phyloP scores from a whole-genome alignment of 2,329 filamentous ascomycete species.

The Neofusicoccum parvum region DNA sequence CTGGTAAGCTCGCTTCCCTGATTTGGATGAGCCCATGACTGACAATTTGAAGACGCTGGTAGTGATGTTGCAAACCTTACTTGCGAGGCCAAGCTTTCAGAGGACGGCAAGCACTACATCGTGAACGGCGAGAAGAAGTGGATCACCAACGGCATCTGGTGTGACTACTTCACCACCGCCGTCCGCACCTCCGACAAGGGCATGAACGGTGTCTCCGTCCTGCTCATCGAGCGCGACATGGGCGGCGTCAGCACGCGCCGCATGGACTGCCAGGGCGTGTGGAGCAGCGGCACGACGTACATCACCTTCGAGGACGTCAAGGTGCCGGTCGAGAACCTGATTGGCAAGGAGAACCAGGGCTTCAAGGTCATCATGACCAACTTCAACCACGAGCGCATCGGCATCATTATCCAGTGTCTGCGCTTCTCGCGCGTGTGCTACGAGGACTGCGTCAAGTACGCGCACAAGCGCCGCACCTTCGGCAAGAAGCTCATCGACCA shows the following conservation, averaged over 20 bases:
- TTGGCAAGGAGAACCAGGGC: conserved; percentile 97
- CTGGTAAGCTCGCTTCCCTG: conserved; percentile 32
- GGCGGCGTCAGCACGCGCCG: conserved; percentile 88
- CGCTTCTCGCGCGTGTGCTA: conserved; percentile 96
- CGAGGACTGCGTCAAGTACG: conserved; percentile 95
- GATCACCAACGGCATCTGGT: conserved; percentile 98
- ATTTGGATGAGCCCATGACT: conserved; percentile 23
- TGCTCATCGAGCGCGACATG: conserved; percentile 84
- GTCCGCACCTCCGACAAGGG: conserved; percentile 86
- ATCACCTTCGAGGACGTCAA: conserved; percentile 99
- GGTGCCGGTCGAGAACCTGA: conserved; percentile 97
- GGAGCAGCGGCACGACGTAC: conserved; percentile 93
- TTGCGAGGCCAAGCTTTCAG: conserved; percentile 91
- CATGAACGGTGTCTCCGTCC: conserved; percentile 89
- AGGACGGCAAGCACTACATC: conserved; percentile 98
- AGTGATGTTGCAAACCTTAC: conserved; percentile 93
- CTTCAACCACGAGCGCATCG: conserved; percentile 81
- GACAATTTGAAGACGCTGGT: conserved; percentile 69
- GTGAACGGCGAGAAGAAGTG: conserved; percentile 99
- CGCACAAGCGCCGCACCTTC: conserved; percentile 95
- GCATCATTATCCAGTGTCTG: conserved; percentile 96
- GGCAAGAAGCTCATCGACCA: conserved; percentile 96
- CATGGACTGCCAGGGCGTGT: conserved; percentile 99
- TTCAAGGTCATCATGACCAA: conserved; percentile 68
- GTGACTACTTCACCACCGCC: conserved; percentile 95